Evolutionary conservation across 2,329 filamentous ascomycete species (phyloP), one percentile per base, ranked within the genome.

Genomic region (Penicillium sp.): DNA sequence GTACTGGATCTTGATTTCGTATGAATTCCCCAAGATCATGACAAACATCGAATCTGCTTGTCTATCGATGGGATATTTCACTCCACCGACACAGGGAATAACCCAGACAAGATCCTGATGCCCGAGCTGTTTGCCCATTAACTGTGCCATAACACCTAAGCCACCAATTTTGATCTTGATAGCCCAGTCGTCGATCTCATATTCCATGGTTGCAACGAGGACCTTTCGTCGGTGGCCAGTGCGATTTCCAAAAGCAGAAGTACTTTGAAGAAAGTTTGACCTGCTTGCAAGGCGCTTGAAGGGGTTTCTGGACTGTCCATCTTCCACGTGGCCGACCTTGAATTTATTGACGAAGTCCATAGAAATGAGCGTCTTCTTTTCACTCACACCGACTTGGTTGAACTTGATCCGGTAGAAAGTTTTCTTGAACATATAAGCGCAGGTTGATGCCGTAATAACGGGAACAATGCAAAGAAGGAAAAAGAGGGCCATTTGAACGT

Each of bases 161-260:
- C 86, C 86, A 57, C 86, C 86, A 45, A 89, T 89, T 73, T 89
- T 89, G 73, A 89, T 85, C 71, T 87, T 88, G 73, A 89, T 85
- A 4, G 73, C 79, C 83, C 86, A 88, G 66, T 89, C 86, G 53
- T 86, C 83, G 58, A 89, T 88, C 59, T 88, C 85, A 71, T 89
- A 89, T 69, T 89, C 86, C 83, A 89, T 87, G 7, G 86, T 88
- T 13, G 85, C 86, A 51, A 89, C 86, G 22, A 89, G 78, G 2
- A 87, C 82, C 32, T 81, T 87, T n/a, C 82, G 76, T 43, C 76
- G 58, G 35, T 62, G 67, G 20, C 76, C 70, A n/a, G 63, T 60
- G 39, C 65, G 68, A 34, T 61, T 62, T 31, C 66, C 68, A 48
- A 74, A 71, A 1, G 68, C 70, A 22, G 73, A 67, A 7, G 63